phyloP scores from a whole-genome alignment of 169 alveolate species.

The Toxoplasma gondii region DNA sequence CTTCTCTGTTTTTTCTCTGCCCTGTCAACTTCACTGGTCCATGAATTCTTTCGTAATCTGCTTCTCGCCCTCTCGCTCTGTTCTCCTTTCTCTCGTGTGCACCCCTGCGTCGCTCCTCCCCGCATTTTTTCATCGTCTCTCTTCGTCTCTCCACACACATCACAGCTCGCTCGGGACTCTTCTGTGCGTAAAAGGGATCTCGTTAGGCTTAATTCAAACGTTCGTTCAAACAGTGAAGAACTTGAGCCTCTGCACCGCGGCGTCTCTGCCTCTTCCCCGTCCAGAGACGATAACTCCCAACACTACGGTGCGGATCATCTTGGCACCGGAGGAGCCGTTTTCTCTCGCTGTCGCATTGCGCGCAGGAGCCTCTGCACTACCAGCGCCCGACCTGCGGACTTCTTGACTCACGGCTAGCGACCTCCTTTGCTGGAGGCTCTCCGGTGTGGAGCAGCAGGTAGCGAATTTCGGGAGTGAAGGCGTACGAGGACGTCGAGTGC shows the following conservation, averaged over 20 bases:
- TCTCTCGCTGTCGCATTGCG: too few relatives aligned
- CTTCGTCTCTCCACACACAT: not conserved
- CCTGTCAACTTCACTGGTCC: too few relatives aligned
- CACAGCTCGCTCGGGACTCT: not conserved
- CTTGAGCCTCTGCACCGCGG: too few relatives aligned
- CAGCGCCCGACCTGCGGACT: not conserved
- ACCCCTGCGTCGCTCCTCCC: not conserved
- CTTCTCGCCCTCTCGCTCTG: not conserved
- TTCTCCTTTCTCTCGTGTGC: not conserved
- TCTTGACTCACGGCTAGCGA: constrained; percentile 55
- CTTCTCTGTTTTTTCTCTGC: too few relatives aligned
- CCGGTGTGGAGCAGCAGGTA: constrained; percentile 64
- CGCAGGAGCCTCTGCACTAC: not conserved
- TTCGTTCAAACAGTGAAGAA: too few relatives aligned
- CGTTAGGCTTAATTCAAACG: too few relatives aligned
- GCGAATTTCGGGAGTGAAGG: constrained; percentile 66
- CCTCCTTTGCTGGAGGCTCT: constrained; percentile 57
- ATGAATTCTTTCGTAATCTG: too few relatives aligned
- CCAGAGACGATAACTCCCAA: too few relatives aligned
- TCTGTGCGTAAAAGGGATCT: not conserved
- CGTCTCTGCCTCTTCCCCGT: too few relatives aligned
- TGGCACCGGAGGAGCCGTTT: too few relatives aligned
- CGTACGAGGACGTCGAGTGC: constrained; percentile 63
- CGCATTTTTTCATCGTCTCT: not conserved
- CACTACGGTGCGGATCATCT: too few relatives aligned